Base-by-base conservation (phyloP, 140 eudicot genomes). In the Ambrosia hybrid region DNA sequence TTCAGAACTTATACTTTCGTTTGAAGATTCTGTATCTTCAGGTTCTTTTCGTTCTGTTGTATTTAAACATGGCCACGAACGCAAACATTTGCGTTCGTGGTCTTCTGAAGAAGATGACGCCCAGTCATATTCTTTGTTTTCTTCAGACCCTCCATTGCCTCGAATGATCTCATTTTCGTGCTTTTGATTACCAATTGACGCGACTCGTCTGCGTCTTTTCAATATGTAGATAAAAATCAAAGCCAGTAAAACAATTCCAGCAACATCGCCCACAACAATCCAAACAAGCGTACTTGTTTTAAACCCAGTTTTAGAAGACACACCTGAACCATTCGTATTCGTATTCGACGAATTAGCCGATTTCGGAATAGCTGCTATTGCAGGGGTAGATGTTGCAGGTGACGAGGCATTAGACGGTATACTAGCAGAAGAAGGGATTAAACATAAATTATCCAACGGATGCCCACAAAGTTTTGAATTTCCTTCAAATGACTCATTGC, bases 361-460 rank as follows among this genome's bases (percentile, higher is more conserved):
- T 46, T 90, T 88, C 1, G 99, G 99, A 1, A 94, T 94, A 34
- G 95, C 99, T 57, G 99, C 99, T 1, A 94, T 84, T 34, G 99
- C 99, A 16, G 99, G 99, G 0, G 98, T 85, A 3, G 98, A 90
- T 9, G 83, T 84, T 1, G 84, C 59, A 16, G 87, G 81, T 14
- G 65, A 72, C 2, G 95, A 70, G 58, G 51, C 83, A 21, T 83
- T 81, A 2, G 96, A 87, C 4, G 67, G 69, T 2, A 80, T 46
- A 1, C 95, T 80, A 37, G 72, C 77, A 3, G 87, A 80, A 1
- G 96, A 90, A 7, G 97, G 96, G 66, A 90, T 83, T 38, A 85
- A 65, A 41, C 99, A 94, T 3, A 79, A 80, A n/a, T 43, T 84
- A 5, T 52, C 58, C 57, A 87, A 76, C 39, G 99, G 99, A 41